Conservation (phyloP, 2,329 filamentous ascomycete genomes). For the Calonectria pteridis region DNA sequence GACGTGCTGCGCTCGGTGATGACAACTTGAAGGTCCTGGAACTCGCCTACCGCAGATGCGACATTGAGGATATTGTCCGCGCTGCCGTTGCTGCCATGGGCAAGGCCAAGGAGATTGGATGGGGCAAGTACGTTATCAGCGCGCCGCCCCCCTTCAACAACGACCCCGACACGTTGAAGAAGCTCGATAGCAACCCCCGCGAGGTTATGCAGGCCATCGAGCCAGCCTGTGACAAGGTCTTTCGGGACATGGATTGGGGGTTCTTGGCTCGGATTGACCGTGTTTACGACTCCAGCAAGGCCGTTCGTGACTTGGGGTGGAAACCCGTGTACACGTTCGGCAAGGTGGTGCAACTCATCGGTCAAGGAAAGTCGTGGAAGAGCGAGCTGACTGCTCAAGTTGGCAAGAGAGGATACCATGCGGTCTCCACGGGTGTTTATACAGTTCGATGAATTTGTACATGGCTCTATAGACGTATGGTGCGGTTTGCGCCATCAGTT, state of each 20-base stretch:
- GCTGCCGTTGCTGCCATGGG: constrained; percentile 56
- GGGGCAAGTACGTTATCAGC: constrained; percentile 58
- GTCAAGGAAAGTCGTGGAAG: constrained; percentile 51
- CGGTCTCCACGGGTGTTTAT: constrained; percentile 57
- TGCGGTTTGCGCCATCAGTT: background rate
- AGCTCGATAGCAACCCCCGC: constrained; percentile 50
- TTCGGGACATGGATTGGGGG: constrained; percentile 51
- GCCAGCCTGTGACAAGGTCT: constrained; percentile 47
- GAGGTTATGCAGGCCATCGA: constrained; percentile 45
- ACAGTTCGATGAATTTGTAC: constrained; percentile 47
- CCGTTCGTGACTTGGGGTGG: constrained; percentile 58
- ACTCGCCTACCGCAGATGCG: constrained; percentile 58
- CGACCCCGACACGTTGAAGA: constrained; percentile 46
- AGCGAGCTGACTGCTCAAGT: constrained; percentile 55
- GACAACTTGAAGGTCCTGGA: constrained; percentile 64
- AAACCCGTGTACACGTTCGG: constrained; percentile 56
- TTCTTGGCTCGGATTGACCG: constrained; percentile 56
- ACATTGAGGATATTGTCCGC: constrained; percentile 58
- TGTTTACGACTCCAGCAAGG: constrained; percentile 59
- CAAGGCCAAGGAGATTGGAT: constrained; percentile 48
- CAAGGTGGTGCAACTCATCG: constrained; percentile 50
- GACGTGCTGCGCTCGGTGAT: constrained; percentile 51
- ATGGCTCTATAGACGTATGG: background rate
- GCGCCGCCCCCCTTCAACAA: constrained; percentile 56
- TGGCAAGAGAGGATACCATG: constrained; percentile 60